Base-by-base conservation (phyloP, 129 eudicot genomes). In the Escallonia herrerae region DNA sequence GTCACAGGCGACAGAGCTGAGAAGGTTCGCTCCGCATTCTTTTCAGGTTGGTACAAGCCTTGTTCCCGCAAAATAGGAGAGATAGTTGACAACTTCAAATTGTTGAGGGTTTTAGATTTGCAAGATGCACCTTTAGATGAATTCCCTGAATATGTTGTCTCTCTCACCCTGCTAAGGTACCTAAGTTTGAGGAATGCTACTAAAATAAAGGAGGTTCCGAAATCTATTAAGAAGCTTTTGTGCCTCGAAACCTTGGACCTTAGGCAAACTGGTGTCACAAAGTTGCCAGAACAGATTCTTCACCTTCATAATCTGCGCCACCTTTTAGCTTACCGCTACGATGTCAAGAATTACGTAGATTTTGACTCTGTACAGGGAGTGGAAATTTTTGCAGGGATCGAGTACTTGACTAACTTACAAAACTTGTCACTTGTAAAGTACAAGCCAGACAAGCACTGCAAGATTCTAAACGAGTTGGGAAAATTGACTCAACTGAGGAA, bases 181-280 rank as follows among this genome's bases (percentile, higher is more conserved):
- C 43, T 65, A 13, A 56, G 73, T 40, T 56, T 65, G 47, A 65
- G 62, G 15, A 15, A 53, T 5, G 33, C 33, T 22, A 76, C 80
- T 0, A 13, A 13, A 10, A 54, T 76, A 8, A 70, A 43, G 13
- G 2, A 3, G 15, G 15, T 76, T 39, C 77, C 81, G 3, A 65
- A 42, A 13, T 64, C 72, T 4, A 71, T 76, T 3, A 12, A 37
- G 46, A 64, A 58, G 6, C 81, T 76, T 65, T 7, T 7, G 38
- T 22, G 51, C 45, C 68, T 71, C 4, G 73, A 77, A 39, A 45
- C 57, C 4, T 65, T 77, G 61, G 81, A 71, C 57, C 72, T 77
- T 5, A 48, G 22, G 55, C 43, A 44, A 5, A 71, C 77, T 7
- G 1, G 9, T 1, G 63, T 77, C 38, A 58, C 63, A 4, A 47